Percentiles rank a stretch among this genome's conserved stretches.
phyloP scores from a whole-genome alignment of 805 yeast species.

The Cyberlindnera japonica region DNA sequence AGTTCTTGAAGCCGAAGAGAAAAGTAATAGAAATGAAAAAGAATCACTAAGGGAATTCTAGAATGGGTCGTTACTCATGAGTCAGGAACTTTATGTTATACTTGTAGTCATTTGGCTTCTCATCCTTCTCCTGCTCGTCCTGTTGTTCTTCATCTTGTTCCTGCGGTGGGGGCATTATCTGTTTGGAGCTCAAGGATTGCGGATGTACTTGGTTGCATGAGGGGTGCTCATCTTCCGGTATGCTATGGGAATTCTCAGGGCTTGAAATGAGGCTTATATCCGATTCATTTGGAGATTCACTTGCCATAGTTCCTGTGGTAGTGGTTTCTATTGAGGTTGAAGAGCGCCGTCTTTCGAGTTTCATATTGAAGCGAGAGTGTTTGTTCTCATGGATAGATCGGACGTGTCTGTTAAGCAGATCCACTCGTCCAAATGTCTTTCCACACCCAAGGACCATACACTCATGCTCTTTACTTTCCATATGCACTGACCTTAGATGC shows the following conservation, averaged over 20 bases:
- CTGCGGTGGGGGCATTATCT: background rate
- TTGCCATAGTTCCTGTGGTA: background rate
- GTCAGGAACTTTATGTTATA: constrained; percentile 26
- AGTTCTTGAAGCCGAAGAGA: no score
- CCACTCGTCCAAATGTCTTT: constrained; percentile 50
- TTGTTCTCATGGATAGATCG: constrained; percentile 37
- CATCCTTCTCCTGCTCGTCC: background rate
- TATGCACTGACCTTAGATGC: constrained; percentile 28
- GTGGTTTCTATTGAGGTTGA: constrained; percentile 6
- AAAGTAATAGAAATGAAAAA: no score
- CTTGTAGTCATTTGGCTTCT: constrained; percentile 15
- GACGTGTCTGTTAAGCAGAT: constrained; percentile 34
- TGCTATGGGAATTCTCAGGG: background rate
- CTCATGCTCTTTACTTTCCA: constrained; percentile 39
- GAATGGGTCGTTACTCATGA: constrained; percentile 19
- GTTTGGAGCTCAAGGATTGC: background rate
- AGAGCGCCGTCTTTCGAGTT: constrained; percentile 18
- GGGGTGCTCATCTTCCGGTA: no score
- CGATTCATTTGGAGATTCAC: background rate
- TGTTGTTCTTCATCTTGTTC: background rate
- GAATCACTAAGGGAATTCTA: no score
- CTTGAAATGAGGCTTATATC: background rate
- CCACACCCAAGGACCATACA: constrained; percentile 79
- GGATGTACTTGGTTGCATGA: no score
- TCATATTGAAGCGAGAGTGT: constrained; percentile 37